Conservation (phyloP, 306 rosid species). For the Lathyrus sativus region DNA sequence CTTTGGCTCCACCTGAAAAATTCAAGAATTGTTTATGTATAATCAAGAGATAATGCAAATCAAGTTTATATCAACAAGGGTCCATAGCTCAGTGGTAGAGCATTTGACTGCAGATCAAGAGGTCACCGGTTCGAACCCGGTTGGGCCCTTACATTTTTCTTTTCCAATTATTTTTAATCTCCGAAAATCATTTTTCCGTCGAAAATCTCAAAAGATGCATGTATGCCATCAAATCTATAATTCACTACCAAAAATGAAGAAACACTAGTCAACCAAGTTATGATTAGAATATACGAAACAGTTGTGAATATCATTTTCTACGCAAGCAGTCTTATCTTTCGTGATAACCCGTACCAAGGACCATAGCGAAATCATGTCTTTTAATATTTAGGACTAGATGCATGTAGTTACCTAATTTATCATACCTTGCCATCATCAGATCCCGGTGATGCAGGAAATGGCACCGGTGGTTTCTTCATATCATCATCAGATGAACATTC, state of each 20-base stretch:
- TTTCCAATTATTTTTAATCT: neutral
- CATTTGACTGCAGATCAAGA: conserved; percentile 19
- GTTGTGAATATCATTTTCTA: too few species aligned
- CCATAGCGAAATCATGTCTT: conserved; percentile 8
- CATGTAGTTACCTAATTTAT: conserved; percentile 39
- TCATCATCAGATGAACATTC: conserved; percentile 80
- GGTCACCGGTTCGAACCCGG: conserved; percentile 3
- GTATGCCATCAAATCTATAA: too few species aligned
- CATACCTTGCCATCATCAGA: conserved; percentile 69
- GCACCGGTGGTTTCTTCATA: conserved; percentile 55
- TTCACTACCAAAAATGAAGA: neutral
- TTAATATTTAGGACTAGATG: neutral
- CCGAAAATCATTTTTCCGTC: neutral
- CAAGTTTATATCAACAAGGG: neutral
- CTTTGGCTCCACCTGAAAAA: conserved; percentile 70
- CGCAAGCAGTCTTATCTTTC: neutral
- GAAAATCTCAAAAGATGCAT: too few species aligned
- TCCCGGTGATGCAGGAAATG: conserved; percentile 54
- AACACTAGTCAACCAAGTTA: neutral
- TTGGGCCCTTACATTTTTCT: neutral
- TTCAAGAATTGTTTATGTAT: conserved; percentile 1
- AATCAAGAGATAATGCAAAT: neutral
- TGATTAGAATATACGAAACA: neutral
- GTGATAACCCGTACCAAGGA: neutral
- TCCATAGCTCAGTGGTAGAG: conserved; percentile 12